phyloP scores from a whole-genome alignment of 75 land plant genomes.

The Gnetum montanum region DNA sequence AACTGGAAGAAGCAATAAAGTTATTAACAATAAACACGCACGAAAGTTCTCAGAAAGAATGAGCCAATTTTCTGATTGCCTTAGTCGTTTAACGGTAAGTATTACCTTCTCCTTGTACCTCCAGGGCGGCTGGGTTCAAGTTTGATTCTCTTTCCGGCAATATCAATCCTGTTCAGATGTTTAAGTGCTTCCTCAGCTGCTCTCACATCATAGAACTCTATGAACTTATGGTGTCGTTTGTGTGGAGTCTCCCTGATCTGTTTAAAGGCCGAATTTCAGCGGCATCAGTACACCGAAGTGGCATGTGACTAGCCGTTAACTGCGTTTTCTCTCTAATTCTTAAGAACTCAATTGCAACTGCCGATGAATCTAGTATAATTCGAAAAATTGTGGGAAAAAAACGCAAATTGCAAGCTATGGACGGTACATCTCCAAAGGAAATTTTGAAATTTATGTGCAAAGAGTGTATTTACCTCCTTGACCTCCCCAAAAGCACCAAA shows the following conservation, averaged over 20 bases:
- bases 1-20: slow-evolving; percentile 36
- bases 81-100: too few relatives aligned
- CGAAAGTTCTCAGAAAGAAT: too few relatives aligned
- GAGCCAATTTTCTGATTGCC: too few relatives aligned
- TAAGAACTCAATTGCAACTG: too few relatives aligned
- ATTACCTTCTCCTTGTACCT: slow-evolving; percentile 81
- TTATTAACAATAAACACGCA: too few relatives aligned
- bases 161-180: slow-evolving; percentile 79
- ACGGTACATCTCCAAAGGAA: too few relatives aligned
- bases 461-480: slow-evolving; percentile 76
- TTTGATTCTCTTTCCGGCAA: slow-evolving; percentile 95
- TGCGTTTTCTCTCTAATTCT: neutral
- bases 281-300: too few relatives aligned
- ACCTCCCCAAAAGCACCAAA: slow-evolving; percentile 91
- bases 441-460: too few relatives aligned
- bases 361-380: too few relatives aligned
- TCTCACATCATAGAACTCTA: slow-evolving; percentile 90
- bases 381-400: too few relatives aligned
- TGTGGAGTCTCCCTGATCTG: slow-evolving; percentile 96
- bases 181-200: slow-evolving; percentile 88
- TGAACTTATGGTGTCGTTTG: slow-evolving; percentile 90
- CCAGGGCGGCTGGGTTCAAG: slow-evolving; percentile 97
- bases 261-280: neutral
- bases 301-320: neutral
- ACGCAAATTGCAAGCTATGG: too few relatives aligned